Base-by-base conservation (phyloP, 495 filamentous ascomycete genomes). In the Trichoderma gamsii region DNA sequence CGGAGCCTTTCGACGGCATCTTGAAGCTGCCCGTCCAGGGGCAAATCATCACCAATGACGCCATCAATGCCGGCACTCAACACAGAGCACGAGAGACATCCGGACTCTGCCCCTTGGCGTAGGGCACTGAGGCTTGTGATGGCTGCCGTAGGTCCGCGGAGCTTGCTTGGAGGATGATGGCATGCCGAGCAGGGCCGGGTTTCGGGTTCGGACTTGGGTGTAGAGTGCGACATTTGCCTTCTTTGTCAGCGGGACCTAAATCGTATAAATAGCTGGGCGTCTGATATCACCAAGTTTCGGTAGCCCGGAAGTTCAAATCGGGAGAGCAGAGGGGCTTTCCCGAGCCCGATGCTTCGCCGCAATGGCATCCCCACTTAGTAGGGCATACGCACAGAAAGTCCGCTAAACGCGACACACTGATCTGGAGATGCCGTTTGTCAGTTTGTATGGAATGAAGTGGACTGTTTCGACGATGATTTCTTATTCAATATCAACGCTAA, bases 311-410 rank as follows among this genome's bases (percentile, higher is more conserved):
- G 13, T 16, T 61, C 56, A 61, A 23, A 27, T 61, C 1, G 7
- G 44, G 6, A 15, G 44, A 49, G 15, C 44, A 61, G 56, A 61
- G 27, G 13, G 56, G 49, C 44, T 52, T 11, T 61, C 16, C 56
- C 56, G 56, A 32, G n/a, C 56, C 56, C 56, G 56, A 61, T 29
- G 25, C 51, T 21, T 25, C 51, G 51, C 51, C 51, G 18, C 51
- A 56, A 56, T 25, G 21, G 16, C 8, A 23, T 13, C 56, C 56
- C 56, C 56, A 25, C 56, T 32, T 61, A 25, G 27, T 61, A 29
- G 9, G 27, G 56, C 25, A 29, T 4, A 7, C 29, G 29, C 4
- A 29, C 23, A 25, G 5, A 29, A 25, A 32, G 12, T 32, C 56
- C 56, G 25, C 56, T 61, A 56, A 12, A 21, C 16, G 56, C 56